These are phyloP conservation scores for Phaeotremella skinneri DNA, from an alignment of 768 basidiomycete species.

Conservation along the genomic window DNA sequence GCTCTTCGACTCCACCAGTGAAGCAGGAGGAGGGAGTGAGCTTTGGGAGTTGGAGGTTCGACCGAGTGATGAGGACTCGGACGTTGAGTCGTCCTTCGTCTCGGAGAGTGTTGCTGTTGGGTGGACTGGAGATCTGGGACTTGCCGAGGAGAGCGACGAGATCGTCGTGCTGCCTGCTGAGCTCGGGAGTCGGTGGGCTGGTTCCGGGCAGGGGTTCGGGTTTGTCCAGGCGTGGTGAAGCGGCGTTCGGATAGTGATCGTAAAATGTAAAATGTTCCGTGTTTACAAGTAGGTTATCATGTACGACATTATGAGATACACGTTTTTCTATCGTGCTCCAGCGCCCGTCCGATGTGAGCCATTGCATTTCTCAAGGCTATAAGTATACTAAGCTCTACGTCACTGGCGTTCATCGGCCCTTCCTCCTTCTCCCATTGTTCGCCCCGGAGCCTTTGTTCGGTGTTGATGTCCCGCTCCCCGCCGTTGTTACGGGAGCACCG, in stretches of 20 bases:
- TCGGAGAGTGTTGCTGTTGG: slow-evolving; percentile 1
- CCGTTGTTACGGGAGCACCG: not conserved
- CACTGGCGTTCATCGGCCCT: slow-evolving; percentile 10
- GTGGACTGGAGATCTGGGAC: slow-evolving; percentile 18
- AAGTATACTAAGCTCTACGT: not conserved
- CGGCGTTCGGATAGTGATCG: not conserved
- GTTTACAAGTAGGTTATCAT: no score
- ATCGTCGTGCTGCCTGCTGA: slow-evolving; percentile 6
- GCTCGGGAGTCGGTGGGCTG: slow-evolving; percentile 22
- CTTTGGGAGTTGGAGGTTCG: slow-evolving; percentile 22
- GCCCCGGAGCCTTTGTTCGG: slow-evolving; percentile 3
- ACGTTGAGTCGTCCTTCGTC: slow-evolving; percentile 32
- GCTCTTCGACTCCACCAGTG: not conserved
- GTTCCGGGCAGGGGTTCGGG: slow-evolving; percentile 35
- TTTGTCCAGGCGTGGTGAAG: slow-evolving; percentile 36
- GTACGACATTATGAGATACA: not conserved
- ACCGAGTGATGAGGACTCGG: slow-evolving; percentile 30
- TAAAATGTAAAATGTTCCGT: no score
- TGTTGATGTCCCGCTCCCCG: slow-evolving; percentile 4
- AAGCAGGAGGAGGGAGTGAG: not conserved
- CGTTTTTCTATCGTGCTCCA: no score
- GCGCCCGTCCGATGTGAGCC: no score
- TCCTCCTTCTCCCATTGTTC: slow-evolving; percentile 10
- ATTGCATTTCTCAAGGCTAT: not conserved
- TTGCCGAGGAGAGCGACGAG: slow-evolving; percentile 1